Percentiles rank a stretch among this genome's conserved stretches.
Evolutionary conservation across 2,329 filamentous ascomycete genomes (phyloP).

Genomic region (Pseudogymnoascus sp.): DNA sequence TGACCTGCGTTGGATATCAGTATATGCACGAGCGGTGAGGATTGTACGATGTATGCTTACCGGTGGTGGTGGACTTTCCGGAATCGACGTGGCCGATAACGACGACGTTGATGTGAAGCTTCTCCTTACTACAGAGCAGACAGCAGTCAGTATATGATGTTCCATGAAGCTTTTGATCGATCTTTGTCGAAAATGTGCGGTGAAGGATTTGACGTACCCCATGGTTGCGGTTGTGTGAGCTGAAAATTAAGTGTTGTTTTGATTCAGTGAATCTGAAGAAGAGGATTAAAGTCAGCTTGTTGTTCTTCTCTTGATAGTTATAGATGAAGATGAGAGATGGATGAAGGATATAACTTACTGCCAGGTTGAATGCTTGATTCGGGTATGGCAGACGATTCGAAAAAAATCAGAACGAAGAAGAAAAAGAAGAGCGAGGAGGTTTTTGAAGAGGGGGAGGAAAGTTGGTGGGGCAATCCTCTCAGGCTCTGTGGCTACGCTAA

Average conservation of each 20-base stretch:
- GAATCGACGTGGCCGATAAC: slow-evolving; percentile 99
- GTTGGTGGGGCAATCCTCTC: slow-evolving; percentile 10
- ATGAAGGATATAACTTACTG: slow-evolving; percentile 5
- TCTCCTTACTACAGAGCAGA: slow-evolving; percentile 66
- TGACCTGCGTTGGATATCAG: slow-evolving; percentile 52
- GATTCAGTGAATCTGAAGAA: slow-evolving; percentile 3
- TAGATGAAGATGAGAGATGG: not conserved
- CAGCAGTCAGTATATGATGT: slow-evolving; percentile 20
- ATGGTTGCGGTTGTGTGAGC: slow-evolving; percentile 24
- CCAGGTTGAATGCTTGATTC: slow-evolving; percentile 10
- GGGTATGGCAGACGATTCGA: slow-evolving; percentile 9
- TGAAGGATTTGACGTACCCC: slow-evolving; percentile 24
- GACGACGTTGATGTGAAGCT: slow-evolving; percentile 95
- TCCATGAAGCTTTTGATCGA: slow-evolving; percentile 15
- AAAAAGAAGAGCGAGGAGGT: slow-evolving; percentile 9
- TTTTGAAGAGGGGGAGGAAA: slow-evolving; percentile 9
- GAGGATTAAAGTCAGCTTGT: not conserved
- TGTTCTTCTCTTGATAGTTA: not conserved
- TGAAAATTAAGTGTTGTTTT: slow-evolving; percentile 9
- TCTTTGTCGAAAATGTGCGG: slow-evolving; percentile 14
- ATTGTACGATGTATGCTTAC: slow-evolving; percentile 43
- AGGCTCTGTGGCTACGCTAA: slow-evolving; percentile 5
- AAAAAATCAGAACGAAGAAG: slow-evolving; percentile 10
- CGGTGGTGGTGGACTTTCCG: slow-evolving; percentile 95
- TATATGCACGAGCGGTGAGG: slow-evolving; percentile 10